Evolutionary conservation across 805 yeast species (phyloP).

Genomic region (Kazachstania viticola): DNA sequence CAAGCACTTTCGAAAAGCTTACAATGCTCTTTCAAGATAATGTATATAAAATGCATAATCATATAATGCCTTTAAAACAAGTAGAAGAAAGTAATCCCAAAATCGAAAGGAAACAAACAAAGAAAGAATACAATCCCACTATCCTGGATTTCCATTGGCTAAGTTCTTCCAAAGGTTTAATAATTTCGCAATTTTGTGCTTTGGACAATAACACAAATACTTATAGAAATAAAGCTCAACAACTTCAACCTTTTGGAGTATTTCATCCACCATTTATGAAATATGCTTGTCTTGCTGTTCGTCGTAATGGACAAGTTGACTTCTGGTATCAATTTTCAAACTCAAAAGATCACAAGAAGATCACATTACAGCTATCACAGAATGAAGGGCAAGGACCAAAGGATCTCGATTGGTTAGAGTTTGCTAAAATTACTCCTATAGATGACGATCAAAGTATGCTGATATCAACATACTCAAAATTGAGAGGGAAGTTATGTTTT

Average conservation of each 20-base stretch:
- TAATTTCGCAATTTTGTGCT: conserved; percentile 23
- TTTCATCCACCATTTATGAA: conserved; percentile 29
- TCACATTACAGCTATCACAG: conserved; percentile 19
- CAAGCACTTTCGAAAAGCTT: conserved; percentile 23
- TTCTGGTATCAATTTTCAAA: conserved; percentile 30
- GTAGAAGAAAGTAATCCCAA: conserved; percentile 24
- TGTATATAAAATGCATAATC: conserved; percentile 22
- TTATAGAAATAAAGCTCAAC: conserved; percentile 25
- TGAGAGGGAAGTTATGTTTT: conserved; percentile 17
- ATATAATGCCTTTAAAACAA: conserved; percentile 16
- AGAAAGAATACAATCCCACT: conserved; percentile 25
- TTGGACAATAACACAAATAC: conserved; percentile 18
- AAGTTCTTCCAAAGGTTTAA: conserved; percentile 29
- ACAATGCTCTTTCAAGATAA: conserved; percentile 31
- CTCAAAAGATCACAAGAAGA: conserved; percentile 28
- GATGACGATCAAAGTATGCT: conserved; percentile 24
- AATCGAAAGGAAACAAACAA: conserved; percentile 30
- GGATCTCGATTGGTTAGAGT: conserved; percentile 24
- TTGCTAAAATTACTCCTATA: conserved; percentile 24
- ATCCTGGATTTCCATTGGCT: conserved; percentile 34
- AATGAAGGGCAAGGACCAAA: conserved; percentile 13
- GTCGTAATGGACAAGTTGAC: conserved; percentile 27
- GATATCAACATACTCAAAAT: conserved; percentile 19
- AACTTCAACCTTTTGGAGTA: conserved; percentile 25
- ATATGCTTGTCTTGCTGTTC: conserved; percentile 26